Percentiles rank a stretch among this genome's conserved stretches.
These are phyloP conservation scores for Podospora conica DNA, from an alignment of 495 filamentous ascomycete species.

Conservation along the genomic window DNA sequence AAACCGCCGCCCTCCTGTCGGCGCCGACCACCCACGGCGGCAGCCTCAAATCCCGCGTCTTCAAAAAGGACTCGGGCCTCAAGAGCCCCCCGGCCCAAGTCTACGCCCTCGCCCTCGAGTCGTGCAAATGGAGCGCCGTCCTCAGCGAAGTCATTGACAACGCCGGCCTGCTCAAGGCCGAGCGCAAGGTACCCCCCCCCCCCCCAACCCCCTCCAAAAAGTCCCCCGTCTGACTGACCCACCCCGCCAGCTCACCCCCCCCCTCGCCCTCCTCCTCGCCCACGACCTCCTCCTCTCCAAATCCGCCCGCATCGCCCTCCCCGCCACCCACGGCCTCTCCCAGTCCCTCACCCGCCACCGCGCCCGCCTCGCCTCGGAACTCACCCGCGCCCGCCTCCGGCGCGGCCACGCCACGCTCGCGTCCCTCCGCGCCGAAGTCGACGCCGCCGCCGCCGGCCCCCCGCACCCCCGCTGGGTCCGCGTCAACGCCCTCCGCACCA, in stretches of 20 bases:
- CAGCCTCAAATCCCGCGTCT: slow-evolving; percentile 79
- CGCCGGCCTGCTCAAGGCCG: slow-evolving; percentile 60
- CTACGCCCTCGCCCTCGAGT: slow-evolving; percentile 78
- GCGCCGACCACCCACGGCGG: slow-evolving; percentile 55
- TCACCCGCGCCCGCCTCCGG: slow-evolving; percentile 69
- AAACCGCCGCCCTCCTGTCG: slow-evolving; percentile 69
- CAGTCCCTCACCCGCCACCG: slow-evolving; percentile 73
- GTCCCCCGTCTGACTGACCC: not conserved
- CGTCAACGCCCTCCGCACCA: slow-evolving; percentile 71
- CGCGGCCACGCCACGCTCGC: slow-evolving; percentile 60
- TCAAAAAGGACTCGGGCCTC: slow-evolving; percentile 53
- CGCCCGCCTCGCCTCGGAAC: slow-evolving; percentile 70
- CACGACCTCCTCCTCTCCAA: slow-evolving; percentile 84
- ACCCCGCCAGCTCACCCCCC: slow-evolving; percentile 62
- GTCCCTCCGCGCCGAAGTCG: slow-evolving; percentile 53
- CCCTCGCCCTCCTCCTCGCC: slow-evolving; percentile 71
- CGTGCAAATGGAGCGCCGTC: slow-evolving; percentile 81
- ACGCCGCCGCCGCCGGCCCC: slow-evolving; percentile 32
- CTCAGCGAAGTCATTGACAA: slow-evolving; percentile 81
- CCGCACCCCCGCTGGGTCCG: slow-evolving; percentile 79
- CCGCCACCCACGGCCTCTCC: slow-evolving; percentile 67
- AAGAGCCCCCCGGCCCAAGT: slow-evolving; percentile 76
- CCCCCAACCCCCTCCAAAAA: not conserved
- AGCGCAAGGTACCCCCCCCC: slow-evolving; percentile 64
- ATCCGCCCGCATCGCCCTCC: slow-evolving; percentile 64